phyloP scores from a whole-genome alignment of 176 grass and related monocot genomes.

The Zea luxurians region DNA sequence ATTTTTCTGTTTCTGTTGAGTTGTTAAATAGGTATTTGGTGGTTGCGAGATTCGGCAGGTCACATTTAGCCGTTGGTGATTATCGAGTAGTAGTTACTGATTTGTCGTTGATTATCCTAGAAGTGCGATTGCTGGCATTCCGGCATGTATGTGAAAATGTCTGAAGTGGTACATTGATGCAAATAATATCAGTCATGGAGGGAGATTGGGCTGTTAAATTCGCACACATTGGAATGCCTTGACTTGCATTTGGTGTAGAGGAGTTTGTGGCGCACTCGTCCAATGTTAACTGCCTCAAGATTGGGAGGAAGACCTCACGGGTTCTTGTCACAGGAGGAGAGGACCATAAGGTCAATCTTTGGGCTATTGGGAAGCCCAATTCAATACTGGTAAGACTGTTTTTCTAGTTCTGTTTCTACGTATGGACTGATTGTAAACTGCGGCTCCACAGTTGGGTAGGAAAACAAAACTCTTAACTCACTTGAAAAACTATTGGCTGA shows the following conservation, averaged over 20 bases:
- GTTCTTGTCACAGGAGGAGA: conserved; percentile 95
- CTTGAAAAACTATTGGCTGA: too few species aligned
- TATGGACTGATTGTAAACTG: not conserved
- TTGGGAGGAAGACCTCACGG: conserved; percentile 87
- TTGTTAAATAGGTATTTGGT: not conserved
- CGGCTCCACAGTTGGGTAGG: not conserved
- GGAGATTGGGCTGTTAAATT: conserved; percentile 15
- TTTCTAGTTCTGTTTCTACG: not conserved
- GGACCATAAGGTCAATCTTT: conserved; percentile 93
- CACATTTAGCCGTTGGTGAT: not conserved
- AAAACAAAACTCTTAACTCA: not conserved
- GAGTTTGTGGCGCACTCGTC: conserved; percentile 98
- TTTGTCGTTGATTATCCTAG: not conserved
- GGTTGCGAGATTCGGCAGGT: not conserved
- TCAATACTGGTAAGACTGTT: conserved; percentile 73
- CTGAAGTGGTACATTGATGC: not conserved
- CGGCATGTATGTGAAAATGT: not conserved
- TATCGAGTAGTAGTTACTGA: not conserved
- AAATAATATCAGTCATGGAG: not conserved
- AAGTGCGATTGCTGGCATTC: not conserved
- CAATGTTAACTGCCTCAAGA: conserved; percentile 99
- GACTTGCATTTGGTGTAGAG: conserved; percentile 64
- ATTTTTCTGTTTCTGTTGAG: not conserved
- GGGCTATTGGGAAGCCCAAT: conserved; percentile 96
- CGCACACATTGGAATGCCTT: conserved; percentile 50